Percentiles rank a stretch among this genome's conserved stretches.
phyloP scores from a whole-genome alignment of 2,329 filamentous ascomycete genomes.

The Fusarium temperatum region DNA sequence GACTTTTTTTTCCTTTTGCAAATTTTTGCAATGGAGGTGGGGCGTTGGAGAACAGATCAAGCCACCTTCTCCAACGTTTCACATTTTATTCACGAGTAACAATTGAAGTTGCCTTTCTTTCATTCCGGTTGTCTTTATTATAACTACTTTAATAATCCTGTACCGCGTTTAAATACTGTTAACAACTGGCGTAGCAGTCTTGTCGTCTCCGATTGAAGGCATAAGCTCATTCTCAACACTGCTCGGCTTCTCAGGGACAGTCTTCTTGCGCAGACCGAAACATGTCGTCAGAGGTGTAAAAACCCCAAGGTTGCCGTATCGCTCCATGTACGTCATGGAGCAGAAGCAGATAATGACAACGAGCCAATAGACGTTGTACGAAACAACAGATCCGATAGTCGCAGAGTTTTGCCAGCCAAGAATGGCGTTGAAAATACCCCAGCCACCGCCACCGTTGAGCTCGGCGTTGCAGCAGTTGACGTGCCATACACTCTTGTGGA shows the following conservation, averaged over 20 bases:
- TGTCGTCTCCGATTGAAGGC: neutral
- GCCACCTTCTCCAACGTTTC: neutral
- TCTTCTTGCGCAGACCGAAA: neutral
- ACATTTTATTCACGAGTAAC: no score
- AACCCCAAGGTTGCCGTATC: neutral
- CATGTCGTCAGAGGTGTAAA: neutral
- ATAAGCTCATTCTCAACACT: neutral
- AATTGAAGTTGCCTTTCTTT: rapidly evolving
- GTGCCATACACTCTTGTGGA: neutral
- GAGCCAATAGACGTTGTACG: neutral
- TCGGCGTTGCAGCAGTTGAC: neutral
- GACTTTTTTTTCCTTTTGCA: neutral
- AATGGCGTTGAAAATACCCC: neutral
- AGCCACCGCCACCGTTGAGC: neutral
- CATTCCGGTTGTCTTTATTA: rapidly evolving
- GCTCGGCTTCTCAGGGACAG: neutral
- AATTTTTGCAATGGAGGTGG: neutral
- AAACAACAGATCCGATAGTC: neutral
- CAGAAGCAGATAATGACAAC: neutral
- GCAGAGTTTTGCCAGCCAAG: neutral
- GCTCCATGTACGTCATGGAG: neutral
- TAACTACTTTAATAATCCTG: rapidly evolving
- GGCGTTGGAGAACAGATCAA: neutral
- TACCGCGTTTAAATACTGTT: neutral
- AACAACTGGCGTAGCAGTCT: neutral